Percentiles rank a stretch among this genome's conserved stretches.
Evolutionary conservation across 2,329 filamentous ascomycete species (phyloP).

Genomic region (Xylaria sp.): DNA sequence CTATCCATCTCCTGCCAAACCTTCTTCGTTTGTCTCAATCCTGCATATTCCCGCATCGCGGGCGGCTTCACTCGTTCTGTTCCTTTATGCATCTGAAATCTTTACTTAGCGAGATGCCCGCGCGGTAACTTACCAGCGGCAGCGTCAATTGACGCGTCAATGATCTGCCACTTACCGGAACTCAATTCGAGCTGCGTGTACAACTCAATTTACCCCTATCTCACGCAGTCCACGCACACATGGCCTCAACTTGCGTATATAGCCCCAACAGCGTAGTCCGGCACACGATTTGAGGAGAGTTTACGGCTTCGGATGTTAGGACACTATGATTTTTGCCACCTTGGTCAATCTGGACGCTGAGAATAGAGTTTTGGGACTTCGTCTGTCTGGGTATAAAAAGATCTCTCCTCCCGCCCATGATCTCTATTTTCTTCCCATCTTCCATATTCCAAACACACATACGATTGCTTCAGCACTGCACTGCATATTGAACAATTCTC

Average conservation of each 20-base stretch:
- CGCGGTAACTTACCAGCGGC: neutral
- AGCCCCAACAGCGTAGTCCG: neutral
- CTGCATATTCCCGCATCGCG: slow-evolving; percentile 31
- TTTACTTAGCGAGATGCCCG: neutral
- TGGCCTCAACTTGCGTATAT: neutral
- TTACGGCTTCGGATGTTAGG: neutral
- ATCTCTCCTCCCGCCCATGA: neutral
- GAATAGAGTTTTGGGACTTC: neutral
- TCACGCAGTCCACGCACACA: neutral
- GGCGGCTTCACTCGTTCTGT: slow-evolving; percentile 25
- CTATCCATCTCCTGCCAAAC: slow-evolving; percentile 26
- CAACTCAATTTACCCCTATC: slow-evolving; percentile 21
- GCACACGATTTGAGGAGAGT: neutral
- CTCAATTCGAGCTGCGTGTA: neutral
- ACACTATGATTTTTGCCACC: neutral
- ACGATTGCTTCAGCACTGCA: slow-evolving; percentile 7
- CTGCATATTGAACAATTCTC: slow-evolving; percentile 4
- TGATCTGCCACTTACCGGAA: neutral
- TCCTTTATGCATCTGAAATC: slow-evolving; percentile 2
- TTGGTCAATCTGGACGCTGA: neutral
- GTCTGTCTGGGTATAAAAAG: neutral
- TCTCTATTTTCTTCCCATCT: neutral
- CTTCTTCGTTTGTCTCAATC: slow-evolving; percentile 30
- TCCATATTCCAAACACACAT: neutral
- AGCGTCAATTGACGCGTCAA: slow-evolving; percentile 13